Conservation (phyloP, 257 asterid species). For the Nicotiana otophora region DNA sequence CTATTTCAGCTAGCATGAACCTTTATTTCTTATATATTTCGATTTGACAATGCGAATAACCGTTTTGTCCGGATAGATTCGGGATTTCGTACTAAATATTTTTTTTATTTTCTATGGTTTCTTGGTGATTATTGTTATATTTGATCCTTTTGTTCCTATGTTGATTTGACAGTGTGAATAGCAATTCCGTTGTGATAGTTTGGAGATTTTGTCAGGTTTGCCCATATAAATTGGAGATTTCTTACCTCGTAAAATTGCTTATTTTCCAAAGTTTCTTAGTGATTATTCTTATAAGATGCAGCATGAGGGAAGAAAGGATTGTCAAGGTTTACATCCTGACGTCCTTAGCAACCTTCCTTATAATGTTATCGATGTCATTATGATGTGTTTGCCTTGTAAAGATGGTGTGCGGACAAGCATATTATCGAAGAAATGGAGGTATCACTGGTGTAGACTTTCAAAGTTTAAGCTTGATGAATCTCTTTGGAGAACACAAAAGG, state of each 20-base stretch:
- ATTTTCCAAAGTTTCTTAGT: not conserved
- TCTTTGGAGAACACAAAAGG: not conserved
- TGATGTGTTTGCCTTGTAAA: not conserved
- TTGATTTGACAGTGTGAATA: not conserved
- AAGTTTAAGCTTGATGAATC: not conserved
- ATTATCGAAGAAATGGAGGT: not conserved
- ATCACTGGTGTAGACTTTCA: not conserved
- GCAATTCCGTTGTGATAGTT: not conserved
- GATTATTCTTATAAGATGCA: not conserved
- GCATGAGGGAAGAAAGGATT: not conserved
- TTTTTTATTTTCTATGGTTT: not conserved
- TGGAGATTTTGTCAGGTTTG: not conserved
- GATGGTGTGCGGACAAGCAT: not conserved
- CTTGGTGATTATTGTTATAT: not conserved
- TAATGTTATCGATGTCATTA: not conserved
- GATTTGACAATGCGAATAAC: not conserved
- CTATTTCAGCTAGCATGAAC: not conserved
- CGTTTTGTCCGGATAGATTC: not conserved
- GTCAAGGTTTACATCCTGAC: not conserved
- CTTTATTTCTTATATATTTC: not conserved
- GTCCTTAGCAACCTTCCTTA: not conserved
- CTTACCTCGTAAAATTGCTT: not conserved
- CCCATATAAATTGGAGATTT: not conserved
- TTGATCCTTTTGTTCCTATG: not conserved
- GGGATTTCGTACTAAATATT: not conserved